Evolutionary conservation across 2,329 filamentous ascomycete species (phyloP), one percentile per base, ranked within the genome.

Genomic region (Pestalotiopsis sp.): DNA sequence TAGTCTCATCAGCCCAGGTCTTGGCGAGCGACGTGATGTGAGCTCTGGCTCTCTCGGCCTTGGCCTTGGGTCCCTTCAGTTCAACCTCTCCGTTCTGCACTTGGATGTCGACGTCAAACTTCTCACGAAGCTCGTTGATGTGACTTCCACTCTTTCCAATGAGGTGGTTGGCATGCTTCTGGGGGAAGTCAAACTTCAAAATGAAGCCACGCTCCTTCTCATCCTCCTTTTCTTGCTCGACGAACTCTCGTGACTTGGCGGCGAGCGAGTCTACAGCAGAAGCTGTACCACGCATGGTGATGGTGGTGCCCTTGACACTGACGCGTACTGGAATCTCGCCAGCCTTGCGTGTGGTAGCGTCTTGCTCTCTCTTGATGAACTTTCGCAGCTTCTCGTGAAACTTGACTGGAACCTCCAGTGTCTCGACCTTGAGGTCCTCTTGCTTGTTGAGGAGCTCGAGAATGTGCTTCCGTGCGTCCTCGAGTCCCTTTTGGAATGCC

Each of bases 51-150:
- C 90, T 90, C 79, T 97, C 94, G 1, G 95, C 94, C 86, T 98
- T 98, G 65, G 94, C 94, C 83, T 97, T 94, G 64, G 96, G 95
- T 31, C 97, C 96, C 85, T 97, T 98, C 74, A 99, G 90, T 81
- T 97, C 94, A 64, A 98, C 94, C 82, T 95, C 95, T 73, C 96
- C 96, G 75, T 98, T 94, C 73, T 97, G 91, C 52, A 98, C 92
- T 81, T 98, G 94, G 71, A 99, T 91, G 69, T 91, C 89, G 4
- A 92, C 90, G 69, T 91, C 89, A 69, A 91, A 91, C 71, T 87
- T 87, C 71, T 92, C 90, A 61, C 89, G 86, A 49, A 92, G 82
- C 74, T 91, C 89, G 67, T 86, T 85, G 74, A 92, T 90, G 76
- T 90, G 87, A 80, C 88, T 90, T 20, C 90, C 90, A 64, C 88